Percentiles rank a stretch among this genome's conserved stretches.
phyloP scores from a whole-genome alignment of 257 asterid species.

The Solanum pinnatisectum region DNA sequence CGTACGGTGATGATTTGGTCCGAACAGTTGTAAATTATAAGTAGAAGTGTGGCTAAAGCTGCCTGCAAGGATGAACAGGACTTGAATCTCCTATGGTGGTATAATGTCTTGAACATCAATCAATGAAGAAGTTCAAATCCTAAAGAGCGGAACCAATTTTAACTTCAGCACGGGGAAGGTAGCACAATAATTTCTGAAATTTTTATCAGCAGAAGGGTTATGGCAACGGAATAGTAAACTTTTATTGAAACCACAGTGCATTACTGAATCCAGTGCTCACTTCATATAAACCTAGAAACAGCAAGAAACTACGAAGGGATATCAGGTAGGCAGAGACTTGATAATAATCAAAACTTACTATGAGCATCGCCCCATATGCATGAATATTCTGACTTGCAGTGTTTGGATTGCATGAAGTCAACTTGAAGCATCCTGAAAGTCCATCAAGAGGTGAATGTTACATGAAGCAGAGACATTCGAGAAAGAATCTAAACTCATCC shows the following conservation, averaged over 20 bases:
- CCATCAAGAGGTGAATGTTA: background rate
- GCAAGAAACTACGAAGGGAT: background rate
- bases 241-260: background rate
- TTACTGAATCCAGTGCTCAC: background rate
- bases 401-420: constrained; percentile 44
- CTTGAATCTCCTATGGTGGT: background rate
- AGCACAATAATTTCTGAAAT: background rate
- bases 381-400: constrained; percentile 52
- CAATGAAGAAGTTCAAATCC: background rate
- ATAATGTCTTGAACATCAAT: background rate
- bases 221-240: background rate
- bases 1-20: constrained; percentile 79
- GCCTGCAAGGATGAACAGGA: constrained; percentile 33
- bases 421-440: constrained; percentile 25
- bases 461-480: background rate
- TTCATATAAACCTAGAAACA: background rate
- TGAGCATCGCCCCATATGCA: constrained; percentile 44
- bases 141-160: background rate
- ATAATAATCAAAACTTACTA: background rate
- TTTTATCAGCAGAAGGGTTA: background rate
- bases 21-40: constrained; percentile 77
- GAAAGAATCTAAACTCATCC: background rate
- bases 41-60: constrained; percentile 70
- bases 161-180: background rate
- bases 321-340: background rate